A percentile compares a stretch with the other conserved stretches of the same genome.
Evolutionary conservation across 805 yeast genomes (phyloP).

Genomic region (Komagataella mondaviorum): DNA sequence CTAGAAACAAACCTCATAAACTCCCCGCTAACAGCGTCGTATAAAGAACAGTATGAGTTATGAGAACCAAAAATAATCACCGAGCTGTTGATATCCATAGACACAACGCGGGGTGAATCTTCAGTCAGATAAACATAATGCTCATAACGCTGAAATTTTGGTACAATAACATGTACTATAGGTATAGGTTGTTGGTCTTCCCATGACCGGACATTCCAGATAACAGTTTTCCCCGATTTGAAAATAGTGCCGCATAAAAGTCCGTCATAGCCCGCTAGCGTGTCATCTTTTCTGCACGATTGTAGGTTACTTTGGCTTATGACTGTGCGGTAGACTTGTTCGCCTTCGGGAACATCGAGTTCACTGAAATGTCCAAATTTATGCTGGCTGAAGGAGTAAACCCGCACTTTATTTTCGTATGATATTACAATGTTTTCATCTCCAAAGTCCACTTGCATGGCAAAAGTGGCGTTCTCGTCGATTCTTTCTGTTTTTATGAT

Average conservation of each 20-base stretch:
- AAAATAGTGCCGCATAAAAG: conserved; percentile 23
- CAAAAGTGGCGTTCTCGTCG: conserved; percentile 3
- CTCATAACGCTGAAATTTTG: conserved; percentile 1
- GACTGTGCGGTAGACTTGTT: conserved; percentile 9
- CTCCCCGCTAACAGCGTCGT: conserved; percentile 28
- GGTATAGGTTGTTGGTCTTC: conserved; percentile 1
- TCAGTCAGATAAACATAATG: conserved; percentile 7
- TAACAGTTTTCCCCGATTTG: conserved; percentile 24
- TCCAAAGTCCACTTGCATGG: conserved; percentile 18
- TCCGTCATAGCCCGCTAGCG: conserved; percentile 26
- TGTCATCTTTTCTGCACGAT: conserved; percentile 8
- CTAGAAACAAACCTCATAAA: conserved; percentile 20
- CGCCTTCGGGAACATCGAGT: neutral
- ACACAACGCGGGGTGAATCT: conserved; percentile 15
- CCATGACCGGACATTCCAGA: conserved; percentile 25
- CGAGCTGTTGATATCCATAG: conserved; percentile 13
- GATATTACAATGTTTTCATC: conserved; percentile 11
- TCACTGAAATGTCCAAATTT: conserved; percentile 4
- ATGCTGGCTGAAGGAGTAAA: conserved; percentile 8
- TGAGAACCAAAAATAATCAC: conserved; percentile 24
- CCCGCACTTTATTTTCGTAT: conserved; percentile 7
- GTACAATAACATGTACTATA: neutral
- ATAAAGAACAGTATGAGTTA: conserved; percentile 27
- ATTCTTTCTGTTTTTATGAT: neutral
- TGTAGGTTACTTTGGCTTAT: conserved; percentile 11